Percentiles rank a stretch among this genome's conserved stretches.
Conservation (phyloP, 2,329 filamentous ascomycete genomes). For the Nemania serpens region DNA sequence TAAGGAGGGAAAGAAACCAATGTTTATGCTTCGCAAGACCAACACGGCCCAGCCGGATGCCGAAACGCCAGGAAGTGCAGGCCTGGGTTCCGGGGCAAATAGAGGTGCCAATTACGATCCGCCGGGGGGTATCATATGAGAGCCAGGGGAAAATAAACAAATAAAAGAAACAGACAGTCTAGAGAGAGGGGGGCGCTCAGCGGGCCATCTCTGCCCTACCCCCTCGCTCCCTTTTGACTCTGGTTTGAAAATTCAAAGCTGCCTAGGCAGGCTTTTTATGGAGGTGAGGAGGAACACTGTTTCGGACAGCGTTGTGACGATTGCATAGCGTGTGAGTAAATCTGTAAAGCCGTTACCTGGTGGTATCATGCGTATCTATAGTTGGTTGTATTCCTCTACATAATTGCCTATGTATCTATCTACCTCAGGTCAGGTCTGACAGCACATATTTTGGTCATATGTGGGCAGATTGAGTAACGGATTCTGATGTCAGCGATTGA, state of each 20-base stretch:
- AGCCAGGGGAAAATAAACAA: neutral
- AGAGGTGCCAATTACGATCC: conserved; percentile 59
- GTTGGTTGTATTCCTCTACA: conserved; percentile 21
- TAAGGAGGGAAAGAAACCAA: conserved; percentile 95
- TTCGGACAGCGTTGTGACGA: conserved; percentile 25
- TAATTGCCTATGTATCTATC: conserved; percentile 19
- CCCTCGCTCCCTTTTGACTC: neutral
- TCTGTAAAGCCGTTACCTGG: conserved; percentile 17
- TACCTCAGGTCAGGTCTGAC: conserved; percentile 1
- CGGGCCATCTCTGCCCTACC: neutral
- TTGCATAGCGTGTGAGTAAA: conserved; percentile 31
- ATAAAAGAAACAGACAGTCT: neutral
- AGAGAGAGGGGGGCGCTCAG: neutral
- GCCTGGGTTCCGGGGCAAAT: conserved; percentile 49
- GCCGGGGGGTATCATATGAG: conserved; percentile 63
- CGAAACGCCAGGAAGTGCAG: conserved; percentile 59
- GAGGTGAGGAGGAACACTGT: neutral
- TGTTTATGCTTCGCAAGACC: conserved; percentile 92
- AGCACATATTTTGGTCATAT: conserved; percentile 5
- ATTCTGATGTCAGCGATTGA: neutral
- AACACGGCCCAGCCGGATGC: conserved; percentile 57
- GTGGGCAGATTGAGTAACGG: neutral
- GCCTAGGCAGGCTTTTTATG: neutral
- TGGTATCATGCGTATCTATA: conserved; percentile 9
- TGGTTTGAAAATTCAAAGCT: too few species aligned